Base-by-base conservation (phyloP, 768 basidiomycete species). In the Boletus pseudo-olivaceus region DNA sequence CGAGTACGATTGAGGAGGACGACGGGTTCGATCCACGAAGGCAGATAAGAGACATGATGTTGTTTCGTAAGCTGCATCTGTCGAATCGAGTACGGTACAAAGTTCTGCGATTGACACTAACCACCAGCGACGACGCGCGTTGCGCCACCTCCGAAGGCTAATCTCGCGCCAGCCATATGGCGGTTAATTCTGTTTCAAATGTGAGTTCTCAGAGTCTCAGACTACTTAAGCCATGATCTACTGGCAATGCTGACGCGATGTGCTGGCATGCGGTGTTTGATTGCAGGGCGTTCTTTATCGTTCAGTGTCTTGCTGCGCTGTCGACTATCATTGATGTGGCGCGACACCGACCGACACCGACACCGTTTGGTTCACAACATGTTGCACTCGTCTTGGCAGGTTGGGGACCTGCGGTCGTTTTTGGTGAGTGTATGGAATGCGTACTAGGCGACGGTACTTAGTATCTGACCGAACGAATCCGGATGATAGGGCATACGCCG, bases 281-380 rank as follows among this genome's bases (percentile, higher is more conserved):
- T 46, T 27, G 11, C 52, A 78, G 81, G 58, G 59, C 63, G 57
- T 80, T 82, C 67, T 72, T 77, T 15, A 59, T 71, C 20, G 66
- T 76, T 46, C 78, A 84, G 61, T 64, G 77, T 27, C 72, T 85
- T 23, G 72, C 78, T 9, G 75, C 75, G 44, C 71, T 83, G 51
- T 76, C 79, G 7, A 78, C 81, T 2, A 59, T 84, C 29, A 65
- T 84, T 37, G 83, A 85, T 62, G 72, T 82, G 37, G 73, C 64
- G 30, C 69, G 34, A 47, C 65, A 66, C 42, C 69, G 67, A 1
- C 47, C 67, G 23, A 58, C 59, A 12, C 83, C 85, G 2, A 68
- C 77, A 14, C 70, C 84, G 5, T 79, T 88, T 59, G 85, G 84
- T 27, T 80, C 84, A 29, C 85, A 88, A 55, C 82, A 88, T 63